Evolutionary conservation across 805 yeast species (phyloP).

Genomic region (Pichia exigua): DNA sequence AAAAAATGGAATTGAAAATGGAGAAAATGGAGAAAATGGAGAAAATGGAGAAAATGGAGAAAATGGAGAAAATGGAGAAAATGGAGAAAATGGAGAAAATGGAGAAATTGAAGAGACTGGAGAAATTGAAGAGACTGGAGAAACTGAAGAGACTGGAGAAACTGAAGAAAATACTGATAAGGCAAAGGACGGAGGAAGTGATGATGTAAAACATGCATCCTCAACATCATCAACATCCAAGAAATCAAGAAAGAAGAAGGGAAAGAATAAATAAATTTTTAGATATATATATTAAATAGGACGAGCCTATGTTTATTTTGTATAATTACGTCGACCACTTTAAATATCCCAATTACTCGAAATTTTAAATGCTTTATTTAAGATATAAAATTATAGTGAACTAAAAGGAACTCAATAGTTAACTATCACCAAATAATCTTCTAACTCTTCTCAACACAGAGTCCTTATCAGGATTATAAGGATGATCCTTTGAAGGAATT

Average conservation of each 20-base stretch:
- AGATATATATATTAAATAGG: background rate
- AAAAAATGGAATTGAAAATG: conserved; percentile 26
- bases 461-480: conserved; percentile 98
- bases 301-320: background rate
- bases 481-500: conserved; percentile 97
- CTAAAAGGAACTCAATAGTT: background rate
- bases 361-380: background rate
- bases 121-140: conserved; percentile 6
- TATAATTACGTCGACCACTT: background rate
- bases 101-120: background rate
- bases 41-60: conserved; percentile 1
- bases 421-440: conserved; percentile 79
- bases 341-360: background rate
- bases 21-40: conserved; percentile 2
- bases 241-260: background rate
- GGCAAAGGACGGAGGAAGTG: conserved; percentile 28
- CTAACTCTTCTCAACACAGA: conserved; percentile 90
- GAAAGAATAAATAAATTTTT: background rate
- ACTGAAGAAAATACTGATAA: conserved; percentile 17
- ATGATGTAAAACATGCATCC: conserved; percentile 8
- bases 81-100: conserved; percentile 21
- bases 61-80: conserved; percentile 17
- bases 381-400: background rate
- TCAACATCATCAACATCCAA: background rate
- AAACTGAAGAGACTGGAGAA: conserved; percentile 7